These are phyloP conservation scores for Emmonsiellopsis sp. DNA, from an alignment of 2,329 filamentous ascomycete species.

Conservation along the genomic window DNA sequence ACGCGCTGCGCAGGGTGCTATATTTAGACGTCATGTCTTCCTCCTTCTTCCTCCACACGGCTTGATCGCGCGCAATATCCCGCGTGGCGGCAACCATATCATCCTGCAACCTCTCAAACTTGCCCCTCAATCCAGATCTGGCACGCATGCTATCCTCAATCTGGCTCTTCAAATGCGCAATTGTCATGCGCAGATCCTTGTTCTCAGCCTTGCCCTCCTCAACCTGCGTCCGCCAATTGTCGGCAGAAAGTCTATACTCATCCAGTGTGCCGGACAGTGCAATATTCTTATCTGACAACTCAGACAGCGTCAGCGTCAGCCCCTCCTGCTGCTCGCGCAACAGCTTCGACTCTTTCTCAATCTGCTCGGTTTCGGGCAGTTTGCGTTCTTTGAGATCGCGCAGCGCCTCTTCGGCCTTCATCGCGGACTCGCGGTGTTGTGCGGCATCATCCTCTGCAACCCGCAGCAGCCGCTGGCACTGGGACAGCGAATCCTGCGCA, in stretches of 20 bases:
- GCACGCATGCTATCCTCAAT: constrained; percentile 78
- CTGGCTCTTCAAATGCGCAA: constrained; percentile 65
- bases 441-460: constrained; percentile 51
- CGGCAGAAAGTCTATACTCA: constrained; percentile 53
- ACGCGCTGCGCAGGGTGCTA: constrained; percentile 45
- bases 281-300: constrained; percentile 50
- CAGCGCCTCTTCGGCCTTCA: constrained; percentile 58
- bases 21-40: constrained; percentile 46
- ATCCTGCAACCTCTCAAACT: constrained; percentile 75
- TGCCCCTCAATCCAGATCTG: constrained; percentile 72
- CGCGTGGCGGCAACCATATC: constrained; percentile 73
- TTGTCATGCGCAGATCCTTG: constrained; percentile 62
- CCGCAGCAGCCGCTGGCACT: constrained; percentile 60
- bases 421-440: constrained; percentile 37
- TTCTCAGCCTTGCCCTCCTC: constrained; percentile 52
- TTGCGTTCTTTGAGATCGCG: constrained; percentile 59
- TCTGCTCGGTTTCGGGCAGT: constrained; percentile 53
- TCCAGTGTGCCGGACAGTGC: constrained; percentile 52
- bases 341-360: constrained; percentile 57
- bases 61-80: constrained; percentile 75
- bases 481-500: constrained; percentile 62
- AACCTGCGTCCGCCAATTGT: constrained; percentile 50
- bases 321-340: constrained; percentile 58
- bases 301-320: constrained; percentile 42
- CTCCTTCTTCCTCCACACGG: constrained; percentile 61